phyloP scores from a whole-genome alignment of 2,329 filamentous ascomycete species.

The Aspergillus ochraceus region DNA sequence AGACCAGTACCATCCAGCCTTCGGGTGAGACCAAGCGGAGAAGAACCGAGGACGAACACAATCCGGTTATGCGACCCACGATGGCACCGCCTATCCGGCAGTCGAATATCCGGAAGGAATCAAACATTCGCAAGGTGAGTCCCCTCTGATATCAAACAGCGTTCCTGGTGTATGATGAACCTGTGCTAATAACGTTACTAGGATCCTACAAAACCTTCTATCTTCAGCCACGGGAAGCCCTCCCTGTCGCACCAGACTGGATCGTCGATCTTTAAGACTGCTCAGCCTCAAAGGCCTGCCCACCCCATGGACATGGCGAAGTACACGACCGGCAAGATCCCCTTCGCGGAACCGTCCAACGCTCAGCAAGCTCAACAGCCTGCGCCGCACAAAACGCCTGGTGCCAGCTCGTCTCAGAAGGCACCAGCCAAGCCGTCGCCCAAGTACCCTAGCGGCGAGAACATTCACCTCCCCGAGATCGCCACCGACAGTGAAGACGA shows the following conservation, averaged over 20 bases:
- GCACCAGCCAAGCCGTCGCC: slow-evolving; percentile 66
- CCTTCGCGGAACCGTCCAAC: slow-evolving; percentile 73
- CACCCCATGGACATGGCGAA: slow-evolving; percentile 84
- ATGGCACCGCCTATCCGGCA: slow-evolving; percentile 85
- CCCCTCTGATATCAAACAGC: not conserved
- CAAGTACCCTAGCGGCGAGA: slow-evolving; percentile 83
- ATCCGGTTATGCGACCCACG: slow-evolving; percentile 60
- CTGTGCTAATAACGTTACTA: slow-evolving; percentile 10
- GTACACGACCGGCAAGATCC: slow-evolving; percentile 83
- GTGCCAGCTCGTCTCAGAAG: slow-evolving; percentile 48
- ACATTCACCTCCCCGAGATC: slow-evolving; percentile 91
- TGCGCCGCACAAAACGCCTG: slow-evolving; percentile 65
- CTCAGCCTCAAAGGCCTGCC: slow-evolving; percentile 59
- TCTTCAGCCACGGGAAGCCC: slow-evolving; percentile 39
- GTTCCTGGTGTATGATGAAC: not conserved
- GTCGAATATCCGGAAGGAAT: slow-evolving; percentile 74
- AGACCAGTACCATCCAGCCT: slow-evolving; percentile 55
- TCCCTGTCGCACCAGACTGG: slow-evolving; percentile 32
- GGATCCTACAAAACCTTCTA: slow-evolving; percentile 41
- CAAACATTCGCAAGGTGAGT: slow-evolving; percentile 68
- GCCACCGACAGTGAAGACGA: slow-evolving; percentile 92
- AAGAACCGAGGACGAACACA: slow-evolving; percentile 72
- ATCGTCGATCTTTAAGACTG: slow-evolving; percentile 41
- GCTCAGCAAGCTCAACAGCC: slow-evolving; percentile 39
- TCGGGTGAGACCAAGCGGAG: slow-evolving; percentile 76